Evolutionary conservation across 805 yeast genomes (phyloP).

Genomic region (Nakazawaea anatomiae): DNA sequence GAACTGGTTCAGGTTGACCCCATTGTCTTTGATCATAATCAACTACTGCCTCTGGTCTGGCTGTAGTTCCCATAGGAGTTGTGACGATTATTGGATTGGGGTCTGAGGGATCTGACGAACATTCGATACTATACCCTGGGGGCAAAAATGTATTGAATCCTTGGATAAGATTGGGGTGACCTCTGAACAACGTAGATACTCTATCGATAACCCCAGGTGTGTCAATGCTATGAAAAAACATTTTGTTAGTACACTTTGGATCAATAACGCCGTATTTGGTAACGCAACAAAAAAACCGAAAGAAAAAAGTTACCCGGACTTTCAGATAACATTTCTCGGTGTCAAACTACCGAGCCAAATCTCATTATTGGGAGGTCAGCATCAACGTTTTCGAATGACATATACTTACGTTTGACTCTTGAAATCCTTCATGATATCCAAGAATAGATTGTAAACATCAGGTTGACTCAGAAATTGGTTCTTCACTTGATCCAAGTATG

Average conservation of each 20-base stretch:
- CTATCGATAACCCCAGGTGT: slow-evolving; percentile 98
- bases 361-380: not conserved
- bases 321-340: slow-evolving; percentile 5
- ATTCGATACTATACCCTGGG: slow-evolving; percentile 91
- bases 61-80: slow-evolving; percentile 89
- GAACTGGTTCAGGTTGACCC: slow-evolving; percentile 12
- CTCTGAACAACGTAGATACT: slow-evolving; percentile 84
- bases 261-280: slow-evolving; percentile 3
- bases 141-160: slow-evolving; percentile 98
- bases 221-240: slow-evolving; percentile 49
- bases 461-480: slow-evolving; percentile 88
- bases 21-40: slow-evolving; percentile 15
- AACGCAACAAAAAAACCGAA: not conserved
- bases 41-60: slow-evolving; percentile 50
- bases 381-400: not conserved
- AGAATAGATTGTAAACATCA: slow-evolving; percentile 90
- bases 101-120: slow-evolving; percentile 83
- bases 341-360: not conserved
- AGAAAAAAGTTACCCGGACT: slow-evolving; percentile 1
- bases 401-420: slow-evolving; percentile 73
- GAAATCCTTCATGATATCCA: slow-evolving; percentile 98
- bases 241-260: slow-evolving; percentile 5
- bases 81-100: slow-evolving; percentile 91
- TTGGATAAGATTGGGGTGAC: slow-evolving; percentile 90
- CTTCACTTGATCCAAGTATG: slow-evolving; percentile 94